These are phyloP conservation scores for Pholiota microspora DNA, from an alignment of 768 basidiomycete genomes.

Conservation along the genomic window DNA sequence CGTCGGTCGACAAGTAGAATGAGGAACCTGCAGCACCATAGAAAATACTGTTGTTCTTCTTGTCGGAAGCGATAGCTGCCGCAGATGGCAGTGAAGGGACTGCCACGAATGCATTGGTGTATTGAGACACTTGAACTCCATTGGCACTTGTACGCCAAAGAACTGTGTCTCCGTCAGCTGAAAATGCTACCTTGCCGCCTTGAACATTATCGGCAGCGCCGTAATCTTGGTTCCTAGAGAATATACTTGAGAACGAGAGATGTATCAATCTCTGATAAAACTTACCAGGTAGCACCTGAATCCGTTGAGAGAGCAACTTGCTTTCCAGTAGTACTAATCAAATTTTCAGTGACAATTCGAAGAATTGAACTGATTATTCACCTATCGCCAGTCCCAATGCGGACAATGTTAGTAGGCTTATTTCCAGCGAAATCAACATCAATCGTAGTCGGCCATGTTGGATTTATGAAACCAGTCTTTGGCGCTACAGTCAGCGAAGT, in stretches of 20 bases:
- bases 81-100: conserved; percentile 51
- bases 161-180: conserved; percentile 54
- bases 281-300: conserved; percentile 51
- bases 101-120: conserved; percentile 43
- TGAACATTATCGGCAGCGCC: conserved; percentile 49
- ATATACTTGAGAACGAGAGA: neutral
- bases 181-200: conserved; percentile 43
- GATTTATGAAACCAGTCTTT: conserved; percentile 38
- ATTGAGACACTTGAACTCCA: conserved; percentile 53
- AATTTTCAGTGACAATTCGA: neutral
- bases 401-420: conserved; percentile 46
- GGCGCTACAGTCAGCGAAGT: conserved; percentile 40
- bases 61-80: conserved; percentile 63
- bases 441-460: conserved; percentile 42
- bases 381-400: conserved; percentile 51
- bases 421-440: conserved; percentile 58
- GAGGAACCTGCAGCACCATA: conserved; percentile 54
- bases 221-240: conserved; percentile 44
- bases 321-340: conserved; percentile 38
- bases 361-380: conserved; percentile 11
- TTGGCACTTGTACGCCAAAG: conserved; percentile 52
- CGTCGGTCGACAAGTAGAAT: conserved; percentile 62
- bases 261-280: neutral
- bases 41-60: conserved; percentile 53
- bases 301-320: conserved; percentile 59